Percentiles rank a stretch among this genome's conserved stretches.
phyloP scores from a whole-genome alignment of 2,329 filamentous ascomycete species.

The Rhinocladiella mackenziei region DNA sequence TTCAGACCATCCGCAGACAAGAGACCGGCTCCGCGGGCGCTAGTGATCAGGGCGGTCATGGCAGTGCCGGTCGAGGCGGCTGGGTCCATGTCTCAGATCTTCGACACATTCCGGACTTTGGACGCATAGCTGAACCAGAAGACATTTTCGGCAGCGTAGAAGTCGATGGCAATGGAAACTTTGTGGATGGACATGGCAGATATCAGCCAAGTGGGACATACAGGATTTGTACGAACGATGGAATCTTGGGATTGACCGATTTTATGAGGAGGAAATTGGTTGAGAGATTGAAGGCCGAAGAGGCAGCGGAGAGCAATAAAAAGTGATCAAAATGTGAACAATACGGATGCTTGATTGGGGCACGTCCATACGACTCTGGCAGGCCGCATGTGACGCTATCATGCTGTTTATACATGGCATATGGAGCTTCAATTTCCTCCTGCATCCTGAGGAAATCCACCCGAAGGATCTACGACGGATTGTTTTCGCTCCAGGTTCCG shows the following conservation, averaged over 20 bases:
- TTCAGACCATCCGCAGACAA: constrained; percentile 37
- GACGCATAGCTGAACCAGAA: constrained; percentile 60
- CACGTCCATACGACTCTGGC: no score
- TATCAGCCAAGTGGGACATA: constrained; percentile 62
- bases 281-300: constrained; percentile 40
- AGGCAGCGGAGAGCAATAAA: constrained; percentile 26
- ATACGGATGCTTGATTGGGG: no score
- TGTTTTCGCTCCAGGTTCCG: no score
- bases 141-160: constrained; percentile 64
- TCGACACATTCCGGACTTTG: constrained; percentile 59
- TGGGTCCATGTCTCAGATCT: constrained; percentile 61
- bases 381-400: no score
- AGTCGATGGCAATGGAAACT: constrained; percentile 55
- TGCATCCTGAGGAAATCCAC: no score
- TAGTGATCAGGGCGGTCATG: constrained; percentile 56
- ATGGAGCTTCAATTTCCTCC: no score
- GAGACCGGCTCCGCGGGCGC: constrained; percentile 53
- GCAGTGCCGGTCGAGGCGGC: constrained; percentile 56
- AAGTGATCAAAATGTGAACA: no score
- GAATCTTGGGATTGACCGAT: constrained; percentile 50
- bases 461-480: no score
- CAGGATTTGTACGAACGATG: constrained; percentile 56
- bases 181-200: constrained; percentile 53
- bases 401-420: no score
- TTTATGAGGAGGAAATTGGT: constrained; percentile 50